Evolutionary conservation across 169 alveolate species (phyloP).

Genomic region (Plasmodium sp.): DNA sequence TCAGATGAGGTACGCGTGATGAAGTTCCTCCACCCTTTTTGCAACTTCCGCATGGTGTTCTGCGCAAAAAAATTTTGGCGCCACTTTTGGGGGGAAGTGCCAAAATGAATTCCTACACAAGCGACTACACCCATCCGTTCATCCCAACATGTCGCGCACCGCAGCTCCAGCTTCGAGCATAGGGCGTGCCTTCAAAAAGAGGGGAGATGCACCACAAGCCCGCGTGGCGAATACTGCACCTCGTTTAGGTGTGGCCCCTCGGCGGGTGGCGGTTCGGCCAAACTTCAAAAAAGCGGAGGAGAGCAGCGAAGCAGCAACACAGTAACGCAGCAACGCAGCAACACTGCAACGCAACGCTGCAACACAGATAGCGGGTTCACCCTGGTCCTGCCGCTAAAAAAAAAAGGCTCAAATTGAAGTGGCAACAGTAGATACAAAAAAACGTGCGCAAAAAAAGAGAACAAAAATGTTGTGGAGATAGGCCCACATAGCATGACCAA

Average conservation of each 20-base stretch:
- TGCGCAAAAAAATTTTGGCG: not conserved
- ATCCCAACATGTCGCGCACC: not conserved
- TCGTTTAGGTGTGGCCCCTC: not conserved
- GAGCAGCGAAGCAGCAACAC: too few species aligned
- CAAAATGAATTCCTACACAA: not conserved
- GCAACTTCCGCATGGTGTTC: not conserved
- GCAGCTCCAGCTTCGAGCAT: not conserved
- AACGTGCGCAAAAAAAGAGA: not conserved
- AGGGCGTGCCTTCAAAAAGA: not conserved
- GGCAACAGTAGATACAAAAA: too few species aligned
- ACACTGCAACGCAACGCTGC: not conserved
- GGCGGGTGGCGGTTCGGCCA: not conserved
- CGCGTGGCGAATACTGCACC: not conserved
- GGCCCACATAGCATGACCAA: not conserved
- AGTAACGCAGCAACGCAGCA: not conserved
- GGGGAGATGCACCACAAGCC: not conserved
- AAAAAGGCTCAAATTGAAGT: not conserved
- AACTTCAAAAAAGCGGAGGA: not conserved
- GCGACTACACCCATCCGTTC: not conserved
- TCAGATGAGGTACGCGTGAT: not conserved
- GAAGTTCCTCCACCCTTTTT: not conserved
- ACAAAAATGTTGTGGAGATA: not conserved
- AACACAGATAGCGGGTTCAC: not conserved
- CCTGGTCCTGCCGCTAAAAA: not conserved
- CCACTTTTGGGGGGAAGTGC: not conserved